Base-by-base conservation (phyloP, 139 green algal species). In the Microglena sp. region DNA sequence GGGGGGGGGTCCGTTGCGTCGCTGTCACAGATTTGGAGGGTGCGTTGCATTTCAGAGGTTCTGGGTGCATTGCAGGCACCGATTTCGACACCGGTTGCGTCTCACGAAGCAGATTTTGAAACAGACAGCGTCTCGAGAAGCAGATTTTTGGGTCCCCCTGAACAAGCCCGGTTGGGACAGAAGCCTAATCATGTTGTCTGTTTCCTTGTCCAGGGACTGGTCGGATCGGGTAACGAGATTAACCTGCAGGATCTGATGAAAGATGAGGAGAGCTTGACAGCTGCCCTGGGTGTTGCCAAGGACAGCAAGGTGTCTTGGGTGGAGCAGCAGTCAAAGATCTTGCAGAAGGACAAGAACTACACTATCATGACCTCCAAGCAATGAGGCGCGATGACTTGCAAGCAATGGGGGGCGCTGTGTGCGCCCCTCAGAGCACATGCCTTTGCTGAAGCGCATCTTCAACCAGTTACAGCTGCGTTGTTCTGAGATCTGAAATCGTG, bases 281-380 rank as follows among this genome's bases (percentile, higher is more conserved):
- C 66, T 11, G 62, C 69, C 3, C 28, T 75, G 54, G 43, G 54
- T n/a, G 6, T 64, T 32, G 69, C 69, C 31, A 66, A 67, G 40
- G 22, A 22, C 24, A 44, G 69, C 31, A 62, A 33, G 50, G 29
- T 70, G 18, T 50, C 62, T 33, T 70, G 64, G 64, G 21, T 70
- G 64, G 28, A 62, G 64, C 58, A 65, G 6, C 58, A 65, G 58
- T n/a, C n/a, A n/a, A n/a, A n/a, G n/a, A n/a, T n/a, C n/a, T n/a
- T n/a, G n/a, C n/a, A n/a, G n/a, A n/a, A n/a, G n/a, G n/a, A n/a
- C n/a, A n/a, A n/a, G n/a, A n/a, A n/a, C n/a, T n/a, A n/a, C n/a
- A n/a, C n/a, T n/a, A n/a, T n/a, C n/a, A n/a, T n/a, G n/a, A n/a
- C n/a, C n/a, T n/a, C n/a, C n/a, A n/a, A n/a, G n/a, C n/a, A n/a